A percentile compares a stretch with the other conserved stretches of the same genome.
Evolutionary conservation across 805 yeast genomes (phyloP).

Genomic region (Zygoascus biomembranicola): DNA sequence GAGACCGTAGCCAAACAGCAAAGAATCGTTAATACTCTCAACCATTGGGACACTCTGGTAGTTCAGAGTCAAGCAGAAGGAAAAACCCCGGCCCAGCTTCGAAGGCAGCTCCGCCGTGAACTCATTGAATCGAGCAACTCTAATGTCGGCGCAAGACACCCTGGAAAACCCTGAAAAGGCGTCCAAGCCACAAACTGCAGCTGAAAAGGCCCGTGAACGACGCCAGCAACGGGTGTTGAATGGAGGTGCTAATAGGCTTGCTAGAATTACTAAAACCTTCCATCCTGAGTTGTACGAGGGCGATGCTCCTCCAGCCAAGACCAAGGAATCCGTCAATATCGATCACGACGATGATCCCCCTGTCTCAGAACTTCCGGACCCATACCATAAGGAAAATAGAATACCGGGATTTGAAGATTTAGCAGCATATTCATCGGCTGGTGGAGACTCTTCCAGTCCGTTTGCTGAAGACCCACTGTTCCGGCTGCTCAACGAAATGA

Average conservation of each 20-base stretch:
- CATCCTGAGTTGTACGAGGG: conserved; percentile 3
- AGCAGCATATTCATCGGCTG: background rate
- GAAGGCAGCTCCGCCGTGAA: conserved; percentile 3
- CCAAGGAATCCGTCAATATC: background rate
- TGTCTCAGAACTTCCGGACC: background rate
- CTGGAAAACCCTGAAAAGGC: conserved; percentile 1
- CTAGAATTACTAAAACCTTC: conserved; percentile 25
- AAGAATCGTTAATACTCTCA: conserved; percentile 3
- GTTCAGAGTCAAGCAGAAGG: conserved; percentile 1
- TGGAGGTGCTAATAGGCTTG: conserved; percentile 23
- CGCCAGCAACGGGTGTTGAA: conserved; percentile 26
- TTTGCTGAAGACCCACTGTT: conserved; percentile 16
- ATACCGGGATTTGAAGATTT: background rate
- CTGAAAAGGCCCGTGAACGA: conserved; percentile 16
- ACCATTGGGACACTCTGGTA: conserved; percentile 5
- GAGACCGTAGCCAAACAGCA: conserved; percentile 6
- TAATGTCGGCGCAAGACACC: background rate
- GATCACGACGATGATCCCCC: background rate
- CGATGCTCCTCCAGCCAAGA: background rate
- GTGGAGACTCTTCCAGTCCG: background rate
- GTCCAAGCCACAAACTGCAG: background rate
- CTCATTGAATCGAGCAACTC: conserved; percentile 1
- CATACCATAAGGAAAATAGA: background rate
- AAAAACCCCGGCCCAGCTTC: conserved; percentile 9
- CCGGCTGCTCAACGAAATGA: conserved; percentile 16